Percentiles rank a stretch among this genome's conserved stretches.
These are phyloP conservation scores for Chytriomyces sp. DNA, from an alignment of 192 early-diverging fungal genomes.

Conservation along the genomic window DNA sequence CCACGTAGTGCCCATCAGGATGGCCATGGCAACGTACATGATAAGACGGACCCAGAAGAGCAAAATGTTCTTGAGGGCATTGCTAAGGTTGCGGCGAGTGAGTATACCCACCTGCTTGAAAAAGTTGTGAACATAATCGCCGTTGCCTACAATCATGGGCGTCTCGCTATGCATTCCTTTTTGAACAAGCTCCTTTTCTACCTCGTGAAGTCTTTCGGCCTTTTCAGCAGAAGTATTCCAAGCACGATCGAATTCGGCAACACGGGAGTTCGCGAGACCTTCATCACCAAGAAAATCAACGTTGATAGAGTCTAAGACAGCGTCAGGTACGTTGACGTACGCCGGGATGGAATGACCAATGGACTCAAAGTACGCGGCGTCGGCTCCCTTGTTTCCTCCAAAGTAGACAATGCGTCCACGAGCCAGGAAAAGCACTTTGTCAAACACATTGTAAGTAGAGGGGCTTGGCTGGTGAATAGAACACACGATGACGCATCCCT, in stretches of 20 bases:
- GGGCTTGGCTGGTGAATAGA: conserved; percentile 83
- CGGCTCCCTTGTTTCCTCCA: conserved; percentile 43
- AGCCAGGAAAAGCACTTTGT: conserved; percentile 72
- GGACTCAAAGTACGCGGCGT: background rate
- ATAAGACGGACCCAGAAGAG: conserved; percentile 37
- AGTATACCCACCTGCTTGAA: conserved; percentile 31
- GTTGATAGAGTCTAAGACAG: conserved; percentile 17
- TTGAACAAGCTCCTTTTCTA: background rate
- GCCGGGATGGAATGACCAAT: conserved; percentile 54
- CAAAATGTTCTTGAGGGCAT: conserved; percentile 32
- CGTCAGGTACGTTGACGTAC: conserved; percentile 59
- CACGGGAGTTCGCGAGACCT: background rate
- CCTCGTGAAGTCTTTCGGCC: background rate
- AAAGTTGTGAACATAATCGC: background rate
- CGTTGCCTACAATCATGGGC: background rate
- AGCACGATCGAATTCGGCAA: background rate
- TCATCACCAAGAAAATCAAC: conserved; percentile 13
- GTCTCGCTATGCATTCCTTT: background rate
- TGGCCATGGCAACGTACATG: conserved; percentile 40
- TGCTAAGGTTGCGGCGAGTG: conserved; percentile 10
- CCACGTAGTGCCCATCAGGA: conserved; percentile 37
- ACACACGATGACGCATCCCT: conserved; percentile 63
- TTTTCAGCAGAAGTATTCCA: background rate
- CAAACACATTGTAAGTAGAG: conserved; percentile 73
- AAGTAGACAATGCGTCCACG: conserved; percentile 56